Percentiles rank a stretch among this genome's conserved stretches.
phyloP scores from a whole-genome alignment of 2,329 filamentous ascomycete genomes.

The Tolypocladium capitatum region DNA sequence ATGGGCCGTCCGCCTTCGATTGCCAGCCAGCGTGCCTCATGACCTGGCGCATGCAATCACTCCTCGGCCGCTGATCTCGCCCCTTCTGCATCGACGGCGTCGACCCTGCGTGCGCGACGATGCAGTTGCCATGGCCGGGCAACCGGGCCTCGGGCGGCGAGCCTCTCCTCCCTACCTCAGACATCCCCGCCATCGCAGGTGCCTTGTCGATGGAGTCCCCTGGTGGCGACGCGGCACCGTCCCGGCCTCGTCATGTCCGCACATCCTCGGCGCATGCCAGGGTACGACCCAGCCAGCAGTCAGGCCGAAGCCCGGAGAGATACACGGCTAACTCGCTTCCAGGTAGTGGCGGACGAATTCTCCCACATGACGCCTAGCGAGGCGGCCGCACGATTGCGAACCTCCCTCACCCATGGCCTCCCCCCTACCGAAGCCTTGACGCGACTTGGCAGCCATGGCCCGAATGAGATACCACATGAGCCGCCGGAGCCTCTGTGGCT shows the following conservation, averaged over 20 bases:
- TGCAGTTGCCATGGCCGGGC: slow-evolving; percentile 25
- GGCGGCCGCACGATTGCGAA: slow-evolving; percentile 62
- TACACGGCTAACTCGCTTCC: neutral
- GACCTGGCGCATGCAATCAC: slow-evolving; percentile 10
- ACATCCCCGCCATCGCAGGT: slow-evolving; percentile 19
- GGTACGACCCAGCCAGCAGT: slow-evolving; percentile 21
- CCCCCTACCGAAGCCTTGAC: slow-evolving; percentile 68
- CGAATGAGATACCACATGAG: slow-evolving; percentile 90
- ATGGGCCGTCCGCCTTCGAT: neutral
- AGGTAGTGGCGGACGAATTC: slow-evolving; percentile 47
- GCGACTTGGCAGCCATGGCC: slow-evolving; percentile 67
- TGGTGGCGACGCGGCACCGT: slow-evolving; percentile 13
- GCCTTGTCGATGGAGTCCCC: slow-evolving; percentile 11
- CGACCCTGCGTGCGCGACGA: slow-evolving; percentile 12
- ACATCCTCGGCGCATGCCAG: slow-evolving; percentile 43
- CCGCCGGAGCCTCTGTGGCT: slow-evolving; percentile 90
- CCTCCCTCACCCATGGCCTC: slow-evolving; percentile 73
- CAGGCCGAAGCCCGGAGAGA: no score
- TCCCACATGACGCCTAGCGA: slow-evolving; percentile 62
- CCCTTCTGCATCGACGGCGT: slow-evolving; percentile 7
- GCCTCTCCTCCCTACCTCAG: slow-evolving; percentile 20
- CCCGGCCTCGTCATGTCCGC: slow-evolving; percentile 25
- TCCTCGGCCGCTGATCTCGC: slow-evolving; percentile 6
- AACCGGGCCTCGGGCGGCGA: slow-evolving; percentile 17
- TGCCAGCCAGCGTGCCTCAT: slow-evolving; percentile 6